Evolutionary conservation across 2,329 filamentous ascomycete species (phyloP), one percentile per base, ranked within the genome.

Genomic region (Paramyrothecium roridum): DNA sequence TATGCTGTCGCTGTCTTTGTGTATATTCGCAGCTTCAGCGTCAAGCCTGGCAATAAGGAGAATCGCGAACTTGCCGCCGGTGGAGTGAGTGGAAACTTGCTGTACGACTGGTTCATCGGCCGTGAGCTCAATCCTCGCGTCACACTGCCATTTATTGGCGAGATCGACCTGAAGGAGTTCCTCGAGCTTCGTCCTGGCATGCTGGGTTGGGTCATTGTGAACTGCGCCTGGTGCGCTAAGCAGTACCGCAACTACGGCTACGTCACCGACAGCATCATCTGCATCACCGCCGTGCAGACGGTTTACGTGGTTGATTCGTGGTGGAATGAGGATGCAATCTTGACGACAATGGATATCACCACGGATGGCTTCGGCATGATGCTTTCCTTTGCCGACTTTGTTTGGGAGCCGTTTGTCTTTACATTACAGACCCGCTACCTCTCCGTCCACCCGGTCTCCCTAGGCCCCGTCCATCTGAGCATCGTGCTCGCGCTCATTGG

Each of bases 41-140:
- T 96, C 60, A 89, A 90, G 70, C 74, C 85, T n/a, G 86, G 84
- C 47, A 91, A 96, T 69, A 77, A 81, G 13, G 80, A 88, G 50
- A 77, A 83, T 59, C 89, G 93, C 45, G 87, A 95, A 70, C 81
- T 98, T 8, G 93, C 93, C 0, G 84, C 85, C 1, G 92, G 93
- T 47, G 93, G 92, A 17, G 84, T 89, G 67, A 86, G 85, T 1
- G 93, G 92, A 56, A 97, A 96, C 72, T 76, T 91, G 59, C 74
- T 97, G 40, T 97, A 98, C 71, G 93, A 98, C 73, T 98, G 91
- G 86, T 98, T 92, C 75, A 97, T 98, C 61, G 93, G 93, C 20
- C 90, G 93, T 26, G 93, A 98, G 73, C 85, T 98, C 57, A 98
- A 98, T 74, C 93, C 93, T 3, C 90, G 93, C 50, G 73, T 96